Evolutionary conservation across 192 early-diverging fungal genomes (phyloP).

Genomic region (Phycomyces nitens): DNA sequence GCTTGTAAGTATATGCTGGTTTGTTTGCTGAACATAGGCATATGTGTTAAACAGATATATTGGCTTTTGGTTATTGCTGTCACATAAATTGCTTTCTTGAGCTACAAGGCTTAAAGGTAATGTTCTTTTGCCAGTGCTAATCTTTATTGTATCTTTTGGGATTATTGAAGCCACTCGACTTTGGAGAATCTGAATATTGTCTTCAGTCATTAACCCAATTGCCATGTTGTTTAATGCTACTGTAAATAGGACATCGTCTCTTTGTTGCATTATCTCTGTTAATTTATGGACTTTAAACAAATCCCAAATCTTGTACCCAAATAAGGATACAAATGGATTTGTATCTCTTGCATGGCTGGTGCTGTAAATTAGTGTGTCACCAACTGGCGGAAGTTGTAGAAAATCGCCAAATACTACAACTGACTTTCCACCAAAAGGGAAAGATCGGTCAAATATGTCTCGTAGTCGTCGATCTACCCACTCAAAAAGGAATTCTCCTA

Average conservation of each 20-base stretch:
- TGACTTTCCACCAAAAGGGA: not conserved
- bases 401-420: slow-evolving; percentile 1
- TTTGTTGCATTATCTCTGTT: slow-evolving; percentile 5
- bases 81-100: too few relatives aligned
- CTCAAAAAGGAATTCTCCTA: not conserved
- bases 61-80: too few relatives aligned
- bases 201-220: not conserved
- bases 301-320: not conserved
- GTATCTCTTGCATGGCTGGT: too few relatives aligned
- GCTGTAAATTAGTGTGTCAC: not conserved
- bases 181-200: not conserved
- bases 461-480: not conserved
- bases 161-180: not conserved
- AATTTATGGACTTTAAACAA: slow-evolving; percentile 6
- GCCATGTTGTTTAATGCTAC: slow-evolving; percentile 7
- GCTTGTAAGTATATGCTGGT: too few relatives aligned
- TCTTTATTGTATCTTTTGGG: too few relatives aligned
- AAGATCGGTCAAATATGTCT: not conserved
- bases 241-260: slow-evolving; percentile 3
- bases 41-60: too few relatives aligned
- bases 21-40: too few relatives aligned
- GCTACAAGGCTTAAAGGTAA: too few relatives aligned
- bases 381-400: not conserved
- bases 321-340: too few relatives aligned
- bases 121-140: too few relatives aligned